Conservation (phyloP, 768 basidiomycete species). For the Boletus edulis region DNA sequence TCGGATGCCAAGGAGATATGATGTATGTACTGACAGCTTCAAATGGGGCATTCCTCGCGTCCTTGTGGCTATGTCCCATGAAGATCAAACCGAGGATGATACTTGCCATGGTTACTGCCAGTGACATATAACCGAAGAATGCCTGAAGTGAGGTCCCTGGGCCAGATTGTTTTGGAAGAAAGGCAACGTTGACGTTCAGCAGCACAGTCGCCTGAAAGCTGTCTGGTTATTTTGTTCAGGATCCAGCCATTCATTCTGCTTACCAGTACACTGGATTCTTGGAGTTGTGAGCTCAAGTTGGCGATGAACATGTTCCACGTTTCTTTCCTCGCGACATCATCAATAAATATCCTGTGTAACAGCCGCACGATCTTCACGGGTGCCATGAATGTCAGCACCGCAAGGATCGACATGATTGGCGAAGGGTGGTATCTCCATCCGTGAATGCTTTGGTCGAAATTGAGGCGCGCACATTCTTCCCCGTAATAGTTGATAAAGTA, state of each 20-base stretch:
- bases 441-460: conserved; percentile 33
- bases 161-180: conserved; percentile 51
- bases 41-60: conserved; percentile 25
- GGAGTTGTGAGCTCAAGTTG: conserved; percentile 47
- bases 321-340: conserved; percentile 38
- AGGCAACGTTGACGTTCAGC: conserved; percentile 51
- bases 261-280: conserved; percentile 54
- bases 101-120: conserved; percentile 39
- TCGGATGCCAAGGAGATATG: neutral
- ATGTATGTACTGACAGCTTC: conserved; percentile 34
- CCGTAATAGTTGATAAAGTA: conserved; percentile 43
- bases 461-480: conserved; percentile 42
- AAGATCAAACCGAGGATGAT: conserved; percentile 38
- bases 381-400: conserved; percentile 47
- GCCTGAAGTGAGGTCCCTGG: conserved; percentile 29
- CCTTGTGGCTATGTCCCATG: conserved; percentile 39
- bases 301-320: conserved; percentile 45
- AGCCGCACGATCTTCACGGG: conserved; percentile 45
- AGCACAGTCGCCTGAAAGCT: conserved; percentile 49
- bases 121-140: conserved; percentile 44
- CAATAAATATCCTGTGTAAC: conserved; percentile 50
- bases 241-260: conserved; percentile 9
- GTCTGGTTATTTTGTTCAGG: neutral
- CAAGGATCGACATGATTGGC: conserved; percentile 34
- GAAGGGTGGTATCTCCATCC: conserved; percentile 31